Evolutionary conservation across 495 filamentous ascomycete species (phyloP).

Genomic region (Hypoxylon crocopeplum): DNA sequence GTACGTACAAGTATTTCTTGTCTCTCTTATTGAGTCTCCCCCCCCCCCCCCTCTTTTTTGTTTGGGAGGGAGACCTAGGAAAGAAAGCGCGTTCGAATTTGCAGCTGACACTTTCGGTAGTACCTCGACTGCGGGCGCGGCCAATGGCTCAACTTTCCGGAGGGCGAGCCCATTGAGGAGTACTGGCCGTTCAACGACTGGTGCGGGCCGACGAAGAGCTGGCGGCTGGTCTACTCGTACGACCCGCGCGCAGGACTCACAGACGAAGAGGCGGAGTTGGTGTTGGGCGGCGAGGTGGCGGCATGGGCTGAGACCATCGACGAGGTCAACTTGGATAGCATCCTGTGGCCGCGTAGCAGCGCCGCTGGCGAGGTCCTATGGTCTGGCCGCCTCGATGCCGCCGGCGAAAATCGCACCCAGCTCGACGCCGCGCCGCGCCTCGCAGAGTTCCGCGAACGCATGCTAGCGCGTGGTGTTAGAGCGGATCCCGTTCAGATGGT

Average conservation of each 20-base stretch:
- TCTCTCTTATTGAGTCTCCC: too few species aligned
- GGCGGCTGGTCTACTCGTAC: constrained; percentile 79
- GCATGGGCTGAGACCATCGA: constrained; percentile 84
- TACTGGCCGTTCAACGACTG: constrained; percentile 78
- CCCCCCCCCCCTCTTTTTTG: too few species aligned
- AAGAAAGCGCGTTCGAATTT: too few species aligned
- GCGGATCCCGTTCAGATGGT: constrained; percentile 63
- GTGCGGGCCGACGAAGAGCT: constrained; percentile 75
- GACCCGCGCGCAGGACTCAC: constrained; percentile 70
- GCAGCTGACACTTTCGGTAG: constrained; percentile 45
- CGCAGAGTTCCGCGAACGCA: constrained; percentile 72
- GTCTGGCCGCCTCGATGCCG: constrained; percentile 67
- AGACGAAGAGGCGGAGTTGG: constrained; percentile 61
- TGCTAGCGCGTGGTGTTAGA: constrained; percentile 69
- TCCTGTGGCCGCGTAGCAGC: constrained; percentile 76
- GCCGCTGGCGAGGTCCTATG: constrained; percentile 80
- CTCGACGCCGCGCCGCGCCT: constrained; percentile 68
- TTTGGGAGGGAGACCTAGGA: too few species aligned
- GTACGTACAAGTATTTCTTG: constrained; percentile 43
- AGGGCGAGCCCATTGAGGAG: constrained; percentile 47
- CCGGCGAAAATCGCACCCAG: constrained; percentile 69
- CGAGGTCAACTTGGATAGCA: constrained; percentile 67
- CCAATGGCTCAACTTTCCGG: constrained; percentile 73
- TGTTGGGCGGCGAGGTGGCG: constrained; percentile 78
- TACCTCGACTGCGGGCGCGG: constrained; percentile 85